Conservation (phyloP, 768 basidiomycete species). For the Boletus tomentosulus region DNA sequence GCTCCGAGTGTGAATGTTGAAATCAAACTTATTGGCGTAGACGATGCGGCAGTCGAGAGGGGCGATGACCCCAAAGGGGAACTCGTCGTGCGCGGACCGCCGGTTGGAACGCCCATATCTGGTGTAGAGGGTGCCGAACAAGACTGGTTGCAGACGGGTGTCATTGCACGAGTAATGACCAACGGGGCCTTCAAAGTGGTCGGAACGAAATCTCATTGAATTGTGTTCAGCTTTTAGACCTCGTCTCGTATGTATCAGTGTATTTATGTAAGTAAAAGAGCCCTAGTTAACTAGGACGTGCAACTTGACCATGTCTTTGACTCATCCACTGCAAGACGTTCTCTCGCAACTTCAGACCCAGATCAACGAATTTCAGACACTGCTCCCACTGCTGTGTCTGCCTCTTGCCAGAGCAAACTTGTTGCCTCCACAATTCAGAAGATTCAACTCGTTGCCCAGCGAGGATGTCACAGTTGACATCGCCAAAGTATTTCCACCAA, state of each 20-base stretch:
- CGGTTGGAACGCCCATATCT: slow-evolving; percentile 52
- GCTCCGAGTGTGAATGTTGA: slow-evolving; percentile 86
- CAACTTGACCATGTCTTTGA: slow-evolving; percentile 6
- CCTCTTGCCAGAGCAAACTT: slow-evolving; percentile 57
- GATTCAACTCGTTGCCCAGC: slow-evolving; percentile 37
- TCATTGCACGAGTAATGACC: slow-evolving; percentile 47
- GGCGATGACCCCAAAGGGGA: slow-evolving; percentile 64
- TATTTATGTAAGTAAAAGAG: neutral
- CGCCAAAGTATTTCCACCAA: slow-evolving; percentile 38
- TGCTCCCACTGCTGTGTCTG: slow-evolving; percentile 52
- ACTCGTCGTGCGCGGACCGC: slow-evolving; percentile 66
- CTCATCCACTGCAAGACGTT: slow-evolving; percentile 29
- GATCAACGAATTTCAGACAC: slow-evolving; percentile 44
- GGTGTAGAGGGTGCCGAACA: slow-evolving; percentile 34
- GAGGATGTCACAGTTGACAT: slow-evolving; percentile 18
- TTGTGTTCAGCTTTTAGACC: neutral
- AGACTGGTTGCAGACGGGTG: slow-evolving; percentile 45
- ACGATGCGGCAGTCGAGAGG: slow-evolving; percentile 59
- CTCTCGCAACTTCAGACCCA: slow-evolving; percentile 43
- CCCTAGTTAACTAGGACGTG: neutral
- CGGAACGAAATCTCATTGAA: slow-evolving; percentile 8
- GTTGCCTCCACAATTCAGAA: slow-evolving; percentile 54
- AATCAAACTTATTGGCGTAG: slow-evolving; percentile 66
- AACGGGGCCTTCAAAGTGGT: slow-evolving; percentile 60
- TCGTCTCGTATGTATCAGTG: neutral